A percentile compares a stretch with the other conserved stretches of the same genome.
These are phyloP conservation scores for Pseudogymnoascus sp. DNA, from an alignment of 2,329 filamentous ascomycete species.

Conservation along the genomic window DNA sequence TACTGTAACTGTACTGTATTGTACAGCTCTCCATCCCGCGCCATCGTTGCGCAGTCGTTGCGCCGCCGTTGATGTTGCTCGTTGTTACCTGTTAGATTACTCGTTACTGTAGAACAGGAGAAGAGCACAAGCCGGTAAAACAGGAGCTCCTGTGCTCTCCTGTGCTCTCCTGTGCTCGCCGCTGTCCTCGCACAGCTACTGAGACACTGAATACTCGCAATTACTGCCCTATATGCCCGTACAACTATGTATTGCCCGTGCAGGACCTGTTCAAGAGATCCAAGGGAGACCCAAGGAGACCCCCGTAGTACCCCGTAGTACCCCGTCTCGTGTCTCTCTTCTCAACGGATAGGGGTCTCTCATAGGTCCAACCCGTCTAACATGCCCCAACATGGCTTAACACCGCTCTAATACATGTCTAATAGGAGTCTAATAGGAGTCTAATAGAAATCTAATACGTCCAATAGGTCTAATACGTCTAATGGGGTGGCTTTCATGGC, in stretches of 20 bases:
- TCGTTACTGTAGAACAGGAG: conserved; percentile 3
- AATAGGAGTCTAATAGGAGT: background rate
- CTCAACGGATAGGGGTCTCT: background rate
- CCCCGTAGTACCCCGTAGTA: background rate
- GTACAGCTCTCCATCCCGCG: background rate
- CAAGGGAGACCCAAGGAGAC: background rate
- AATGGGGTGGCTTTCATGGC: background rate
- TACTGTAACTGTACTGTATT: background rate
- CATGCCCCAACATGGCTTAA: background rate
- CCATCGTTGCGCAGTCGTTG: too few species aligned
- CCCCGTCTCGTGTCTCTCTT: background rate
- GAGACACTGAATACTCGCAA: background rate
- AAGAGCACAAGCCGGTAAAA: conserved; percentile 1
- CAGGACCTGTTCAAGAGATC: background rate
- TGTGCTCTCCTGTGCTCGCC: background rate
- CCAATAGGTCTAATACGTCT: background rate
- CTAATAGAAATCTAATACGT: background rate
- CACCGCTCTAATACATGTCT: background rate
- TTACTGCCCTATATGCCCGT: background rate
- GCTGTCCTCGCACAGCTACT: background rate
- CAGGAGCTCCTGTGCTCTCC: background rate
- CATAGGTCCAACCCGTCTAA: background rate
- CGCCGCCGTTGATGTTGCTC: background rate
- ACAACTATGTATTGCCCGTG: background rate
- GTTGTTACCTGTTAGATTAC: background rate